Evolutionary conservation across 192 early-diverging fungal genomes (phyloP), one percentile per base, ranked within the genome.

Genomic region (Polychytrium aggregatum): DNA sequence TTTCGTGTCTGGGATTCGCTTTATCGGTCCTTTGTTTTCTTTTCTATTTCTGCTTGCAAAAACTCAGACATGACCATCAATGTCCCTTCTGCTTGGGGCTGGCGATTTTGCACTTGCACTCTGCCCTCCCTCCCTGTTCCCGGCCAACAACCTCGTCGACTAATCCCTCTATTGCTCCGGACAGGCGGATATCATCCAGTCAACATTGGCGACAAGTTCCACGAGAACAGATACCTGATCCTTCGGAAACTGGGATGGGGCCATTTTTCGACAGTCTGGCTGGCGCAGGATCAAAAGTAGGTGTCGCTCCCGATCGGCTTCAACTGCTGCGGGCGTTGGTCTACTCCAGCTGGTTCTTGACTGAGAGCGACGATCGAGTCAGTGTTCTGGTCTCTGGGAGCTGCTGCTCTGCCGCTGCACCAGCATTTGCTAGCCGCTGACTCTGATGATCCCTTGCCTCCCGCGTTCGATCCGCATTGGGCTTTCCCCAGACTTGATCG

Each of bases 221-320:
- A 85, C 37, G 76, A 83, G 13, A 71, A 74, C 6, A 77, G 84
- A 20, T 98, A 98, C 65, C 68, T 60, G n/a, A 72, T 95, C 20
- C 56, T 94, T 35, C 78, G 86, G 49, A 98, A 98, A 62, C 80
- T 98, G 29, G 94, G 94, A 16, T 98, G 94, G 94, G 94, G 94
- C 14, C 94, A 98, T 53, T 98, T 98, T 54, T 92, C 88, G 22
- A 98, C 94, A 0, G 94, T 98, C 8, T 98, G 94, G 94, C 77
- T 98, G 39, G 87, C 83, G 11, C 70, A 74, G 43, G 90, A 97
- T 60, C 59, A 59, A 49, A 65, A 71, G 76, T 81, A 71, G 46
- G 70, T 45, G 20, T 22, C 17, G 11, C 8, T n/a, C 22, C 5
- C 22, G 6, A 35, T n/a, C n/a, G n/a, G n/a, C n/a, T n/a, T n/a